Percentiles rank a stretch among this genome's conserved stretches.
Evolutionary conservation across 1,284 basidiomycete genomes (phyloP).

Genomic region (Schizophyllum amplum): DNA sequence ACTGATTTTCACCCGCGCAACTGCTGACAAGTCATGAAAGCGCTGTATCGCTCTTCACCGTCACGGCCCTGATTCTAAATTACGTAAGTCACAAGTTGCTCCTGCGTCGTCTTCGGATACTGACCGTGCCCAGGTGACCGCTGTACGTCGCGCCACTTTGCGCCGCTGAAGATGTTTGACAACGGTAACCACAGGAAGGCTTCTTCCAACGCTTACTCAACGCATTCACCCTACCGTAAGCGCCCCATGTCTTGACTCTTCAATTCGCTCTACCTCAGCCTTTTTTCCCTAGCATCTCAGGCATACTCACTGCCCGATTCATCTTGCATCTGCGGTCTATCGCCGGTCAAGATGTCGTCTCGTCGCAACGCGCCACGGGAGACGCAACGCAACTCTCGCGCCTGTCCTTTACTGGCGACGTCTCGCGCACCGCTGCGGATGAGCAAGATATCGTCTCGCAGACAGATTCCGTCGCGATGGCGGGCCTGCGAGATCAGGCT

Average conservation of each 20-base stretch:
- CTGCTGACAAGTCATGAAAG: too few relatives aligned
- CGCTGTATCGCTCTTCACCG: constrained; percentile 22
- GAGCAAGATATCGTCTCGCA: too few relatives aligned
- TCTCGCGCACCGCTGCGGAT: too few relatives aligned
- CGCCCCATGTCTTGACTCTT: background rate
- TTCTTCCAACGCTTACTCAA: constrained; percentile 23
- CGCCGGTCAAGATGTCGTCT: background rate
- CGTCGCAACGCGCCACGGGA: background rate
- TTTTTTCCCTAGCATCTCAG: constrained; percentile 23
- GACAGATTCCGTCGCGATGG: too few relatives aligned
- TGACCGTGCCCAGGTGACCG: constrained; percentile 4
- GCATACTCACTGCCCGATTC: constrained; percentile 24
- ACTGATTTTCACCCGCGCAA: constrained; percentile 6
- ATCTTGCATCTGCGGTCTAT: constrained; percentile 21
- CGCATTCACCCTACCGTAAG: constrained; percentile 23
- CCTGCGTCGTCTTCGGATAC: too few relatives aligned
- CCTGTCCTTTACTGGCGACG: background rate
- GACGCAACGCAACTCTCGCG: background rate
- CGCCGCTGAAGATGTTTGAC: background rate
- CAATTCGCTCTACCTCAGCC: background rate
- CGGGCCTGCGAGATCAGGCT: too few relatives aligned
- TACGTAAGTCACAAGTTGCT: constrained; percentile 17
- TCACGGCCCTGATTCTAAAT: constrained; percentile 20
- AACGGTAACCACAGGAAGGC: constrained; percentile 12
- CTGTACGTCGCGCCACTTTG: background rate